A percentile compares a stretch with the other conserved stretches of the same genome.
Evolutionary conservation across 106 monocot species (phyloP).

Genomic region (Platanthera zijinensis): DNA sequence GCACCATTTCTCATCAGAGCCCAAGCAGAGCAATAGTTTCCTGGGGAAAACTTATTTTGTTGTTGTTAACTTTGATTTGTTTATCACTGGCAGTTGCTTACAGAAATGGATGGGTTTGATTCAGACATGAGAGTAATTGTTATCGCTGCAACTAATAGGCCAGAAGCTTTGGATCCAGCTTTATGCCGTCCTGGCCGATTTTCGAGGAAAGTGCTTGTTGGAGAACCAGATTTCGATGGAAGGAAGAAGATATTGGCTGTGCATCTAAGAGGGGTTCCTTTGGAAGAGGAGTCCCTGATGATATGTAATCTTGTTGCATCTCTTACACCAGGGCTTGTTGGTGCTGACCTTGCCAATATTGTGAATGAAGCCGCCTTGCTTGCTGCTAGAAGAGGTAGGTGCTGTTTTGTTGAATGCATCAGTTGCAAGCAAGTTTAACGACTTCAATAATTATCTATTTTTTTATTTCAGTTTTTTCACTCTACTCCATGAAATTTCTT

Average conservation of each 20-base stretch:
- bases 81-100: constrained; percentile 49
- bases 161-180: constrained; percentile 84
- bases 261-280: constrained; percentile 66
- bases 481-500: neutral
- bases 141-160: constrained; percentile 90
- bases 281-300: constrained; percentile 56
- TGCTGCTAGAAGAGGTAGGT: constrained; percentile 86
- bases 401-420: neutral
- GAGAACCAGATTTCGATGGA: constrained; percentile 81
- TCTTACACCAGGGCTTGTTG: constrained; percentile 78
- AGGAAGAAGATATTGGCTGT: constrained; percentile 78
- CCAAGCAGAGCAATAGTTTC: neutral
- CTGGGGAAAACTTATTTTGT: neutral
- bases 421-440: neutral
- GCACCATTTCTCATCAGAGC: too few species aligned
- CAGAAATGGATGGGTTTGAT: constrained; percentile 98
- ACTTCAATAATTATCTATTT: neutral
- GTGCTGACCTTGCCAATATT: constrained; percentile 92
- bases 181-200: constrained; percentile 89
- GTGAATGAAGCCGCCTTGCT: constrained; percentile 89
- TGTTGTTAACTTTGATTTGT: neutral
- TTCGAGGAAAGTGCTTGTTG: constrained; percentile 86
- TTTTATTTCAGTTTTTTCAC: neutral
- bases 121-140: constrained; percentile 82
- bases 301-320: constrained; percentile 69